phyloP scores from a whole-genome alignment of 345 rosid genomes.

The Draba incana region DNA sequence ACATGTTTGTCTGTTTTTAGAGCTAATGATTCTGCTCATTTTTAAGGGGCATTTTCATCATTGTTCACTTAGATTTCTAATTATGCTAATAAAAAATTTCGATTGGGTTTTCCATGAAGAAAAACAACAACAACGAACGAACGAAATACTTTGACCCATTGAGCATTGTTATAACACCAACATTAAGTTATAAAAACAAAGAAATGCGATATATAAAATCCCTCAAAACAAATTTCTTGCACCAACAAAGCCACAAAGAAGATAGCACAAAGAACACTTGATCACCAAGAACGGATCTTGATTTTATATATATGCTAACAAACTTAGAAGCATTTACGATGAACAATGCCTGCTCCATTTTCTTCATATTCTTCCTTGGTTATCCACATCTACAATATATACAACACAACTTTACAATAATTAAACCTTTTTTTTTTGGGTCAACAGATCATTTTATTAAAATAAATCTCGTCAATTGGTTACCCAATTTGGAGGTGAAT shows the following conservation, averaged over 20 bases:
- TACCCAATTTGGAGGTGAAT: too few species aligned
- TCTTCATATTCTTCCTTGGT: slow-evolving; percentile 9
- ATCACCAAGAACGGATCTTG: too few species aligned
- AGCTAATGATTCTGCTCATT: too few species aligned
- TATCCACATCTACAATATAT: not conserved
- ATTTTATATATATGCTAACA: not conserved
- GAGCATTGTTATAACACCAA: not conserved
- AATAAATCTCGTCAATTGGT: too few species aligned
- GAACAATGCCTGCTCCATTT: not conserved
- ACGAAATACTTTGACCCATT: not conserved
- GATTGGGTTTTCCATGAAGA: too few species aligned
- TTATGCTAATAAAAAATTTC: too few species aligned
- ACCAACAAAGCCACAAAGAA: not conserved
- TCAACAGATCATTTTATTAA: too few species aligned
- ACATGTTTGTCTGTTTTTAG: too few species aligned
- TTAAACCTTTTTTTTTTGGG: too few species aligned
- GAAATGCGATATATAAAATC: not conserved
- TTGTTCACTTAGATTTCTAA: too few species aligned
- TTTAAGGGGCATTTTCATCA: too few species aligned
- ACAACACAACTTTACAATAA: slow-evolving; percentile 9
- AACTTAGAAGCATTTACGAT: slow-evolving; percentile 5
- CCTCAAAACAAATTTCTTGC: not conserved
- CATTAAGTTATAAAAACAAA: not conserved
- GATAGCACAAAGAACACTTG: not conserved
- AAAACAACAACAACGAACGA: not conserved